Percentiles rank a stretch among this genome's conserved stretches.
Evolutionary conservation across 805 yeast species (phyloP).

Genomic region (Yamadazyma phyllophila): DNA sequence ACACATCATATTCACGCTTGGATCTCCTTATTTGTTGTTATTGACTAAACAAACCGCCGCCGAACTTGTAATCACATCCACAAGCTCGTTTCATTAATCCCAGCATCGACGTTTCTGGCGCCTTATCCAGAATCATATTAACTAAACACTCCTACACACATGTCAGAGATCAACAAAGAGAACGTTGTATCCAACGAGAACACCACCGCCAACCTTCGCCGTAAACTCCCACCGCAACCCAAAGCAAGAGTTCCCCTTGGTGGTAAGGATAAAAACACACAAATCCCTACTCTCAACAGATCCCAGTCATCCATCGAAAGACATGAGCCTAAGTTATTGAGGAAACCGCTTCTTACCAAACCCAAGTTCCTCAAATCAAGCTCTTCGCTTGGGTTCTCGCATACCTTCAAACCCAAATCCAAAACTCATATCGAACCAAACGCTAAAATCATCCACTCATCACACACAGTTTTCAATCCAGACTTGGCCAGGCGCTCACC

Average conservation of each 20-base stretch:
- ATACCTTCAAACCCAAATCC: constrained; percentile 6
- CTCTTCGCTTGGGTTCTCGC: constrained; percentile 36
- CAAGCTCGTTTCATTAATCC: no score
- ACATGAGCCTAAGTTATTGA: neutral
- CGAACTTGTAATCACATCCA: no score
- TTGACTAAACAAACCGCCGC: no score
- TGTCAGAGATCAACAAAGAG: constrained; percentile 1
- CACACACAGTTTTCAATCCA: constrained; percentile 16
- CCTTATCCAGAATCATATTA: neutral
- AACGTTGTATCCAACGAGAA: constrained; percentile 4
- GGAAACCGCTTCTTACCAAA: constrained; percentile 6
- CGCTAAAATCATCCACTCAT: neutral
- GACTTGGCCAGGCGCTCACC: constrained; percentile 19
- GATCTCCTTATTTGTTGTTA: no score
- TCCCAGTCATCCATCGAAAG: constrained; percentile 24
- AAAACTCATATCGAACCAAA: constrained; percentile 4
- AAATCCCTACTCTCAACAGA: constrained; percentile 27
- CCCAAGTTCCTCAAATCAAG: constrained; percentile 34
- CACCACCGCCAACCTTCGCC: constrained; percentile 1
- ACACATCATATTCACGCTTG: no score
- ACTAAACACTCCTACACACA: neutral
- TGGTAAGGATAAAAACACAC: constrained; percentile 37
- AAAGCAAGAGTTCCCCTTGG: constrained; percentile 34
- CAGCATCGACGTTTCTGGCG: no score
- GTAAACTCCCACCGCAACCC: constrained; percentile 1